Evolutionary conservation across 805 yeast genomes (phyloP), one percentile per base, ranked within the genome.

Genomic region (Tetrapisispora pingtungensis): DNA sequence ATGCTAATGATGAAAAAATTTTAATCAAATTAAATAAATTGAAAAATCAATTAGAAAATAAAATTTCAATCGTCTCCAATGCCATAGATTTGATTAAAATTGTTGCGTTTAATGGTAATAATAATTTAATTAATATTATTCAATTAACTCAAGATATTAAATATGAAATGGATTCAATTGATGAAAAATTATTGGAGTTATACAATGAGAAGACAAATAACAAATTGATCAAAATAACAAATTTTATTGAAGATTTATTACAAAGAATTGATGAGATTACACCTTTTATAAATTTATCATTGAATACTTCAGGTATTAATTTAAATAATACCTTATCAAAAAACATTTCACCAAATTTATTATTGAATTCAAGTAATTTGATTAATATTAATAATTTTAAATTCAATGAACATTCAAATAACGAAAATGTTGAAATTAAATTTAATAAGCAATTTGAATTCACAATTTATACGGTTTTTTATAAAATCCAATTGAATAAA

Each of bases 231-330:
- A 51, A 62, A n/a, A 76, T 80, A 4, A 79, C 78, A 46, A 55
- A 44, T 1, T 72, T 72, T 43, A 76, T 83, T 67, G 55, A 65
- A 12, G 65, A 58, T 14, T 58, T 83, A 22, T 51, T 80, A 20
- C 53, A 52, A 0, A 68, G 78, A 40, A 79, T 84, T 19, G 84
- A 83, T 48, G 82, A 78, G 44, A 71, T 81, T 0, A 75, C 84
- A 26, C 93, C 93, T 1, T 66, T 81, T 27, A 69, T 84, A 14
- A 78, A 77, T 46, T 64, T 84, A 7, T 75, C 89, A 0, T 58
- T 84, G 36, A 72, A 80, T 1, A 80, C 89, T 1, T 76, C 83
- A 10, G 89, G 89, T 0, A 80, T 81, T 3, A 78, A 72, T 46
- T 56, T 81, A 41, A 68, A 70, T 33, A 71, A 75, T 0, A 61